phyloP scores from a whole-genome alignment of 106 monocot species.

The Hemerocallis citrina region DNA sequence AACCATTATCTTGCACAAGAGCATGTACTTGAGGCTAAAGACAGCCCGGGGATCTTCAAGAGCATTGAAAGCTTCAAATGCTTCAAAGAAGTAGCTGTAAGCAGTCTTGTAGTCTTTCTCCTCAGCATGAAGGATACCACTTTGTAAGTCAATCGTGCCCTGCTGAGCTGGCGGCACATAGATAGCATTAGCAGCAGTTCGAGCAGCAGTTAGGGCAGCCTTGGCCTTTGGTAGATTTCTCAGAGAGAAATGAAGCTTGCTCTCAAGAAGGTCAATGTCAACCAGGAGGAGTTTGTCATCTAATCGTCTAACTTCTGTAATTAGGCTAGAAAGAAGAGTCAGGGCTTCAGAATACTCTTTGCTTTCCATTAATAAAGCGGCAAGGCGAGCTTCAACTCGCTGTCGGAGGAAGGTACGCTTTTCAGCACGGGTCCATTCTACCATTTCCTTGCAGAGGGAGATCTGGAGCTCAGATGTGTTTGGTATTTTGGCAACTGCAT shows the following conservation, averaged over 20 bases:
- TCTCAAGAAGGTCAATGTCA: conserved; percentile 87
- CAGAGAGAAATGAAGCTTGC: conserved; percentile 90
- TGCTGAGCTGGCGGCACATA: conserved; percentile 94
- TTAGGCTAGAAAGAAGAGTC: conserved; percentile 50
- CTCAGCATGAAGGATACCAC: conserved; percentile 93
- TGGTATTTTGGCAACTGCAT: conserved; percentile 78
- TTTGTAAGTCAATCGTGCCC: conserved; percentile 87
- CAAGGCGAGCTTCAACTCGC: conserved; percentile 84
- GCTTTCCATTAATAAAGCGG: conserved; percentile 70
- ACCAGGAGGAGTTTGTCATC: conserved; percentile 91
- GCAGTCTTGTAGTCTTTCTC: conserved; percentile 95
- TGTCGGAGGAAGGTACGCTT: conserved; percentile 88
- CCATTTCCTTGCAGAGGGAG: conserved; percentile 81
- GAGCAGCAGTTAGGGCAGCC: conserved; percentile 84
- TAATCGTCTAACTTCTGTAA: conserved; percentile 90
- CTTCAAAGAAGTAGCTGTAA: conserved; percentile 96
- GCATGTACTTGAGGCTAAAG: conserved; percentile 93
- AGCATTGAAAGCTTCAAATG: conserved; percentile 91
- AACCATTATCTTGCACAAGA: conserved; percentile 97
- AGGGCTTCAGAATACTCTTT: conserved; percentile 84
- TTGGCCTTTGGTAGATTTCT: conserved; percentile 93
- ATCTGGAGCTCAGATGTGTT: conserved; percentile 68
- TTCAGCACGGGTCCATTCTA: conserved; percentile 83
- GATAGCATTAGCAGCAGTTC: conserved; percentile 93
- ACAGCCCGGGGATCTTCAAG: conserved; percentile 75